Percentiles rank a stretch among this genome's conserved stretches.
These are phyloP conservation scores for Xylaria castorea DNA, from an alignment of 495 filamentous ascomycete species.

Conservation along the genomic window DNA sequence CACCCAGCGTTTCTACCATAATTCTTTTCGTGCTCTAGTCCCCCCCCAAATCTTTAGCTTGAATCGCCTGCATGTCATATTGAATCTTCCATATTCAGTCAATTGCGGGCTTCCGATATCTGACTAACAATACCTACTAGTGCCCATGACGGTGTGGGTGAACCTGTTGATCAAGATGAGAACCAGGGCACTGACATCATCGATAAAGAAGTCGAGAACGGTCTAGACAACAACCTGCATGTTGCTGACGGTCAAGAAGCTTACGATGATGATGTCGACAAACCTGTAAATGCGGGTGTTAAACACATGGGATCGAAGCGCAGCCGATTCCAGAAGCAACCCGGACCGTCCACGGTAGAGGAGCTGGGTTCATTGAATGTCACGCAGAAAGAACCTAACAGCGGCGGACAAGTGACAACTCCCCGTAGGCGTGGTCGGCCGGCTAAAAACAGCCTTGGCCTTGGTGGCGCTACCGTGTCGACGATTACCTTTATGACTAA, in stretches of 20 bases:
- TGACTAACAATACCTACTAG: slow-evolving; percentile 2
- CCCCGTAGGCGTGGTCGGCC: slow-evolving; percentile 21
- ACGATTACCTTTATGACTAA: background rate
- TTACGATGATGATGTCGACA: background rate
- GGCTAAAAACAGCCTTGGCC: background rate
- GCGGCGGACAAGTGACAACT: background rate
- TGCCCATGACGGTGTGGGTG: background rate
- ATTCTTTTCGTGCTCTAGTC: background rate
- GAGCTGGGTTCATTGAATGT: background rate
- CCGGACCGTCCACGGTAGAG: background rate
- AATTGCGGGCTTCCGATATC: too few relatives aligned
- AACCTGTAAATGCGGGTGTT: background rate
- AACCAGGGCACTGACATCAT: background rate
- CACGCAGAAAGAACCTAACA: background rate
- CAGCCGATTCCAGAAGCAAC: background rate
- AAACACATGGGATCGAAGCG: background rate
- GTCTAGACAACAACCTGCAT: background rate
- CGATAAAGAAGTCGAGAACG: background rate
- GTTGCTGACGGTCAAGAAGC: slow-evolving; percentile 1
- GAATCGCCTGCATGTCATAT: too few relatives aligned
- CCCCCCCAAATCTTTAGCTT: too few relatives aligned
- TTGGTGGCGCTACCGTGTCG: background rate
- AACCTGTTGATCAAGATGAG: background rate
- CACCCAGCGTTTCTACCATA: background rate
- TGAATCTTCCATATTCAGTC: background rate